A percentile compares a stretch with the other conserved stretches of the same genome.
Conservation (phyloP, 805 yeast genomes). For the Ogataea saltuana region DNA sequence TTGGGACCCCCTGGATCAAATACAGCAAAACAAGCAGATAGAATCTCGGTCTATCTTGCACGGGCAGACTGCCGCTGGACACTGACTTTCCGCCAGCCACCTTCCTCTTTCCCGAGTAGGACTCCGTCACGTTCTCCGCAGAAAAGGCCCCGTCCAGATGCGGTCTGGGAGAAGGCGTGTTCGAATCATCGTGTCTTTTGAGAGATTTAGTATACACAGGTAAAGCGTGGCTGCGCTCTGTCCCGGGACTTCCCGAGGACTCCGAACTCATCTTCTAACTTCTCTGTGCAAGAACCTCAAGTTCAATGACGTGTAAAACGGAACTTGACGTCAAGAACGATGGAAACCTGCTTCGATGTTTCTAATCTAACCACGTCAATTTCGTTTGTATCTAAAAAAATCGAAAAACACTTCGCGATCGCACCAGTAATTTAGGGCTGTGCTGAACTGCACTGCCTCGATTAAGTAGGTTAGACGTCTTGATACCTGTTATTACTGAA, state of each 20-base stretch:
- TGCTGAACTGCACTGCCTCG: too few relatives aligned
- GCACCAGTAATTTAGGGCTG: too few relatives aligned
- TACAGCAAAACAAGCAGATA: slow-evolving; percentile 71
- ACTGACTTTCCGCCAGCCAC: neutral
- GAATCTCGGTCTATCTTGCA: slow-evolving; percentile 71
- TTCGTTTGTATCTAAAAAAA: too few relatives aligned
- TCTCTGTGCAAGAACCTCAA: too few relatives aligned
- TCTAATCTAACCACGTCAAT: too few relatives aligned
- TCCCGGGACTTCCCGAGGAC: slow-evolving; percentile 3
- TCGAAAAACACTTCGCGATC: too few relatives aligned
- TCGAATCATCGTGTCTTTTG: slow-evolving; percentile 26
- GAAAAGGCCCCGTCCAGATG: slow-evolving; percentile 10
- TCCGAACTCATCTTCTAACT: slow-evolving; percentile 3
- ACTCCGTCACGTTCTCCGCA: neutral
- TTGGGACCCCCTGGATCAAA: slow-evolving; percentile 93
- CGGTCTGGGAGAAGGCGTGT: slow-evolving; percentile 19
- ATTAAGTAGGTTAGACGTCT: too few relatives aligned
- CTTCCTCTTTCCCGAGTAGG: neutral
- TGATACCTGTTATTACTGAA: too few relatives aligned
- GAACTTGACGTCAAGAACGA: too few relatives aligned
- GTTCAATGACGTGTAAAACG: too few relatives aligned
- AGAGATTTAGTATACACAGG: slow-evolving; percentile 23
- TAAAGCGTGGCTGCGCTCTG: neutral
- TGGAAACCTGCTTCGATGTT: too few relatives aligned
- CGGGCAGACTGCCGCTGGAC: slow-evolving; percentile 26